Evolutionary conservation across 306 rosid genomes (phyloP).

Genomic region (Adenanthera pavonina): DNA sequence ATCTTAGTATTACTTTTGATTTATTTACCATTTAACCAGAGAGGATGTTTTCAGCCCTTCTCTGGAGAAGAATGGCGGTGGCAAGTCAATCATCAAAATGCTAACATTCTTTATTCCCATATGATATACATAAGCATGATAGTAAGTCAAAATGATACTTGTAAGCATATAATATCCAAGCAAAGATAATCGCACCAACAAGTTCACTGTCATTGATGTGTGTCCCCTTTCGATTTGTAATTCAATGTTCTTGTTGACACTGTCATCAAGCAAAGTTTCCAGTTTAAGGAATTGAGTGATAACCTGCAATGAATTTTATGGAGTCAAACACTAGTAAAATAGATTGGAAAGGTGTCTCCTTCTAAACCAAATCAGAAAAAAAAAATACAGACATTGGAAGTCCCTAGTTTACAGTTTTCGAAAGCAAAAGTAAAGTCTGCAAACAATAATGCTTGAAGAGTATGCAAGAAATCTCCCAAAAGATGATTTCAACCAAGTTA

Average conservation of each 20-base stretch:
- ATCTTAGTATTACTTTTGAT: conserved; percentile 13
- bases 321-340: conserved; percentile 27
- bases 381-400: background rate
- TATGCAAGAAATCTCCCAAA: conserved; percentile 14
- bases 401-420: conserved; percentile 30
- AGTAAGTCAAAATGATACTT: conserved; percentile 28
- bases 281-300: conserved; percentile 87
- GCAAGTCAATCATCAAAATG: conserved; percentile 25
- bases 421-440: conserved; percentile 16
- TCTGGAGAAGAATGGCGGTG: conserved; percentile 30
- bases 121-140: conserved; percentile 20
- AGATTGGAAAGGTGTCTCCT: conserved; percentile 24
- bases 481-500: conserved; percentile 5
- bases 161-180: conserved; percentile 30
- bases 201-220: conserved; percentile 54
- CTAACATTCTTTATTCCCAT: conserved; percentile 22
- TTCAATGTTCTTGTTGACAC: conserved; percentile 72
- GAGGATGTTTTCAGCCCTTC: conserved; percentile 32
- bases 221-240: conserved; percentile 93
- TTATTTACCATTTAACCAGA: conserved; percentile 28
- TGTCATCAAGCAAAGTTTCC: conserved; percentile 91
- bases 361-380: conserved; percentile 28
- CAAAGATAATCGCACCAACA: conserved; percentile 65
- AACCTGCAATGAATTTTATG: conserved; percentile 63
- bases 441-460: conserved; percentile 10